Evolutionary conservation across 129 eudicot genomes (phyloP).

Genomic region (Arctium lappa): DNA sequence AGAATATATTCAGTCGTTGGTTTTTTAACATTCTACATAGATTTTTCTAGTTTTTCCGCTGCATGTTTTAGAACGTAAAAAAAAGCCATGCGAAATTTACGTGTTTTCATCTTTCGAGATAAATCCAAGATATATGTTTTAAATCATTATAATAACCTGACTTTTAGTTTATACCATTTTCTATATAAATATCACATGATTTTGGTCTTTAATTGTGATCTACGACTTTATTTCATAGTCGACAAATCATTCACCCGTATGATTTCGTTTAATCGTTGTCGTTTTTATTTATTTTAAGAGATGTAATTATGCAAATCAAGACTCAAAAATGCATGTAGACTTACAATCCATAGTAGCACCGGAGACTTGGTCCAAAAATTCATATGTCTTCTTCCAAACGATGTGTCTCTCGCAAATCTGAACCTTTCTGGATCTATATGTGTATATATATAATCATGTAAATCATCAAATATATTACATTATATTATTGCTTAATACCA

Average conservation of each 20-base stretch:
- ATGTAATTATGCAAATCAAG: not conserved
- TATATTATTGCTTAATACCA: not conserved
- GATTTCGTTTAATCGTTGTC: not conserved
- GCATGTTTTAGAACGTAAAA: not conserved
- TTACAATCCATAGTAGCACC: constrained; percentile 54
- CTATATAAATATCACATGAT: not conserved
- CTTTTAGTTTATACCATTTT: not conserved
- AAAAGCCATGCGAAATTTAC: not conserved
- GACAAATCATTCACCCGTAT: not conserved
- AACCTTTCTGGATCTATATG: constrained; percentile 57
- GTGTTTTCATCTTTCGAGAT: not conserved
- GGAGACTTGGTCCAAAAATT: constrained; percentile 57
- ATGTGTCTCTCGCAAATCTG: constrained; percentile 56
- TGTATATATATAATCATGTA: not conserved
- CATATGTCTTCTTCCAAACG: constrained; percentile 63
- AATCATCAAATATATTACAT: not conserved
- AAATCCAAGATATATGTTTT: not conserved
- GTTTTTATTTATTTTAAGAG: not conserved
- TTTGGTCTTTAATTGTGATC: not conserved
- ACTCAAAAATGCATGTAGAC: not conserved
- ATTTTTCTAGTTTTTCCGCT: not conserved
- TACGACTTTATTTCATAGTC: not conserved
- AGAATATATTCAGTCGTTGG: no score
- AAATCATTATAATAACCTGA: not conserved
- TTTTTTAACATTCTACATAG: not conserved